Evolutionary conservation across 306 rosid species (phyloP), one percentile per base, ranked within the genome.

Genomic region (Corylus heterophylla): DNA sequence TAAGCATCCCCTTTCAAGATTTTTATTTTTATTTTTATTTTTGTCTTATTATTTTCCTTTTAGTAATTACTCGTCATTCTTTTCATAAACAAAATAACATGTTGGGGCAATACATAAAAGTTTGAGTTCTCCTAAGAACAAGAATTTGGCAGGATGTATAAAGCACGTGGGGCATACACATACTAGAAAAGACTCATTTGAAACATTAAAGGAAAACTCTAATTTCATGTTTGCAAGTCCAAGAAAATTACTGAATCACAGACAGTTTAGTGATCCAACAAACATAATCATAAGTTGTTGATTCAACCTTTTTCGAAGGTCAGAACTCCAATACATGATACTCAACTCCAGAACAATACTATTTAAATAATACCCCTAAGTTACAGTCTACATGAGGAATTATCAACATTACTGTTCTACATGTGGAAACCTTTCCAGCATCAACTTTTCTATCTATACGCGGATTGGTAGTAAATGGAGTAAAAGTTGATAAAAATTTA

Each of bases 211-310:
- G 9, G 37, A 59, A 25, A 11, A 3, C 13, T 67, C 22, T 17
- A 37, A 67, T 8, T 3, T 18, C 49, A 67, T 67, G 29, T 18
- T 17, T 17, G 44, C 10, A 37, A 67, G 51, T 8, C 29, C 13
- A 67, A 37, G 72, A 67, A 67, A 67, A n/a, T 42, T 17, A 20
- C 50, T 67, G 27, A 67, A 67, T n/a, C 27, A 67, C 25, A 67
- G 2, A 5, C 71, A 39, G 71, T 37, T 64, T 25, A 39, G 71
- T 18, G 71, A 39, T 67, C 27, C 16, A 17, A 67, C 50, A 67
- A 39, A 22, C 72, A 42, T 67, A 35, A 67, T 17, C 50, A 67
- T 18, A 42, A 67, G 8, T 67, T 18, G 29, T 67, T 39, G 7
- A 39, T 18, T 50, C 29, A 42, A 67, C 50, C 29, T 67, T 39